Conservation (phyloP, 2,329 filamentous ascomycete genomes). For the Penicillium griseofulvum region DNA sequence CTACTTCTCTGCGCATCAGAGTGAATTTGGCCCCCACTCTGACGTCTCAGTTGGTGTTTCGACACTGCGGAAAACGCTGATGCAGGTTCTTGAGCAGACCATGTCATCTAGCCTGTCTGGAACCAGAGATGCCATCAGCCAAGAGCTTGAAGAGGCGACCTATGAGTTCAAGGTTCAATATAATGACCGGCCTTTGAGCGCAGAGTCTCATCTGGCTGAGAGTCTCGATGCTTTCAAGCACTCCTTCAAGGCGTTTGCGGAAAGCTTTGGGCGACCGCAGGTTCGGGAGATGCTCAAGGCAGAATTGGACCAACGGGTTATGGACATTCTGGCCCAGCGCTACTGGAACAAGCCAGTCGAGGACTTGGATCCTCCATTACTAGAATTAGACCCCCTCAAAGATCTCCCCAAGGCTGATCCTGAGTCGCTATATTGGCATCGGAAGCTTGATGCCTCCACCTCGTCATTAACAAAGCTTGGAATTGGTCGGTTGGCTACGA, state of each 20-base stretch:
- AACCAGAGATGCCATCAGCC: conserved; percentile 87
- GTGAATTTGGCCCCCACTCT: conserved; percentile 72
- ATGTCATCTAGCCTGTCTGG: conserved; percentile 91
- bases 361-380: conserved; percentile 66
- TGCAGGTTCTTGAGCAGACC: conserved; percentile 93
- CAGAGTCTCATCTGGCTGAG: conserved; percentile 94
- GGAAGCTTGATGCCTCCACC: conserved; percentile 88
- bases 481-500: conserved; percentile 88
- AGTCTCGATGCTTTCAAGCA: conserved; percentile 96
- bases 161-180: conserved; percentile 99
- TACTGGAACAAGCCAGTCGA: conserved; percentile 97
- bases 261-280: conserved; percentile 82
- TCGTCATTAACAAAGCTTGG: conserved; percentile 91
- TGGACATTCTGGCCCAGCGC: conserved; percentile 85
- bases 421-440: conserved; percentile 84
- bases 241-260: conserved; percentile 90
- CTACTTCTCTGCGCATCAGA: conserved; percentile 80
- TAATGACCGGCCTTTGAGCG: conserved; percentile 90
- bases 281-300: conserved; percentile 86
- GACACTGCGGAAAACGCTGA: conserved; percentile 88
- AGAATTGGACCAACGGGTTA: conserved; percentile 89
- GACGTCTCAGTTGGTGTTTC: conserved; percentile 77
- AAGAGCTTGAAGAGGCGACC: conserved; percentile 92
- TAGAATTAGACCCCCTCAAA: conserved; percentile 69
- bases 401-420: conserved; percentile 82